Conservation (phyloP, 2,329 filamentous ascomycete genomes). For the Fusarium anguioides region DNA sequence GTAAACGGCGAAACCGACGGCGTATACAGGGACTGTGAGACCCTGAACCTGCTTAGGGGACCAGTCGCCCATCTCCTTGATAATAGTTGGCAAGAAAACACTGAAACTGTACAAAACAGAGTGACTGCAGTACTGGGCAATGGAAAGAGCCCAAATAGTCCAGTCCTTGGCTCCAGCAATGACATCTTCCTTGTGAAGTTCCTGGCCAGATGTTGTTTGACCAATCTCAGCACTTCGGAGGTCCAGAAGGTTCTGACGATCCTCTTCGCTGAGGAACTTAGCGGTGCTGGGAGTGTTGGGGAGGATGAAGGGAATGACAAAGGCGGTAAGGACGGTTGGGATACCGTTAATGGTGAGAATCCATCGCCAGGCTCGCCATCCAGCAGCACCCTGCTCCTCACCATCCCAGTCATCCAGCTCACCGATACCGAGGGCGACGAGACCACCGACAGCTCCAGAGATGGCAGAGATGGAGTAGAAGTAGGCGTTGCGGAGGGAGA, state of each 20-base stretch:
- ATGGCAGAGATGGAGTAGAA: constrained; percentile 70
- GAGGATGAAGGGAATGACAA: constrained; percentile 65
- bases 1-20: constrained; percentile 70
- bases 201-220: constrained; percentile 31
- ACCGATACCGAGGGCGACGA: constrained; percentile 72
- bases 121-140: constrained; percentile 70
- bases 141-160: constrained; percentile 71
- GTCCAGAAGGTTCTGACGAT: constrained; percentile 61
- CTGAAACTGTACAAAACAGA: constrained; percentile 75
- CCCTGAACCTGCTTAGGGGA: constrained; percentile 69
- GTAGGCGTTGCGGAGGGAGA: constrained; percentile 71
- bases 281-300: constrained; percentile 70
- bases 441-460: constrained; percentile 71
- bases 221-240: constrained; percentile 61
- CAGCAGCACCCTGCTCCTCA: constrained; percentile 68
- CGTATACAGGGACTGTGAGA: constrained; percentile 76
- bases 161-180: constrained; percentile 60
- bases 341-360: constrained; percentile 68
- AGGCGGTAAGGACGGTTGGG: constrained; percentile 60
- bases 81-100: constrained; percentile 77
- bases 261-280: constrained; percentile 37
- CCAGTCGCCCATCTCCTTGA: constrained; percentile 69
- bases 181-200: constrained; percentile 46
- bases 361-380: constrained; percentile 73
- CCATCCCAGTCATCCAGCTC: constrained; percentile 41